These are phyloP conservation scores for Vigna unguiculata DNA, from an alignment of 306 rosid species.

Conservation along the genomic window DNA sequence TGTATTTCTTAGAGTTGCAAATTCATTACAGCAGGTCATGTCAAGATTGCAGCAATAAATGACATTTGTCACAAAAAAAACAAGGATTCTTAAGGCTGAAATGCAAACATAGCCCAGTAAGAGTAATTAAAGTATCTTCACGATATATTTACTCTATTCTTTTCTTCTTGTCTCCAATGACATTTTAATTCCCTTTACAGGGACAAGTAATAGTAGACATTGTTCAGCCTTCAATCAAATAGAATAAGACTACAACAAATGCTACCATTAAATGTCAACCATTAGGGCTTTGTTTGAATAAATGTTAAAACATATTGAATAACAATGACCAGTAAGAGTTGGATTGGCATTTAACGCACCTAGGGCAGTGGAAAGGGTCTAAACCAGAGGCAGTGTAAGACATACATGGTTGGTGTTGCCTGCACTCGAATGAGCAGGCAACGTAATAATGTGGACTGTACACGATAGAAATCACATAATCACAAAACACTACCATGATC, in stretches of 20 bases:
- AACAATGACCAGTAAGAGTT: background rate
- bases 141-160: constrained; percentile 7
- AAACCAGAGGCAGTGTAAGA: background rate
- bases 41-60: constrained; percentile 18
- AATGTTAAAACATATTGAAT: background rate
- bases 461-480: constrained; percentile 24
- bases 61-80: background rate
- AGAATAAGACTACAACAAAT: constrained; percentile 24
- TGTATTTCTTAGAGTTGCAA: constrained; percentile 6
- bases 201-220: constrained; percentile 18
- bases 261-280: constrained; percentile 6
- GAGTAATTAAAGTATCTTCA: constrained; percentile 14
- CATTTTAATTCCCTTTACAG: constrained; percentile 15
- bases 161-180: background rate
- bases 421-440: constrained; percentile 28
- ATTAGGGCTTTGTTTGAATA: constrained; percentile 10
- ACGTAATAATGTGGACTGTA: constrained; percentile 6
- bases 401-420: constrained; percentile 3
- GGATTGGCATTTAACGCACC: background rate
- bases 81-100: constrained; percentile 15
- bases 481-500: constrained; percentile 30
- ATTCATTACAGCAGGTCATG: constrained; percentile 10
- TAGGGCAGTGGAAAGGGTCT: background rate
- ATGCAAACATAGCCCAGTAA: constrained; percentile 31
- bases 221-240: constrained; percentile 8